These are phyloP conservation scores for Microstegium vimineum DNA, from an alignment of 176 grass and related monocot species.

Conservation along the genomic window DNA sequence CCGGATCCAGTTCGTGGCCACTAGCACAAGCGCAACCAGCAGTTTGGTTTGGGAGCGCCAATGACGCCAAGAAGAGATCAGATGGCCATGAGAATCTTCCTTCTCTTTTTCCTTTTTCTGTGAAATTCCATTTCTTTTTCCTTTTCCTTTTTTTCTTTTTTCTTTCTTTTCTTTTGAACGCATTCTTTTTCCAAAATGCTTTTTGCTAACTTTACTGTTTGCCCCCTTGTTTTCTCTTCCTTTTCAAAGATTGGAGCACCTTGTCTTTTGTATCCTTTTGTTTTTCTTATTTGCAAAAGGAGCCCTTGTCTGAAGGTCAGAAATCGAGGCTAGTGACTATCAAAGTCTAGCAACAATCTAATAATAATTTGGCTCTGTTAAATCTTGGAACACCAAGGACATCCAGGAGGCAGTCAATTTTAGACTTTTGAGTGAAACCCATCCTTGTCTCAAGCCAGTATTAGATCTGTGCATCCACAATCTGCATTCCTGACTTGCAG, in stretches of 20 bases:
- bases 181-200: neutral
- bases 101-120: too few relatives aligned
- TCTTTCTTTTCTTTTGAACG: neutral
- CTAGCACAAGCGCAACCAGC: too few relatives aligned
- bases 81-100: too few relatives aligned
- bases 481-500: neutral
- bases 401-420: neutral
- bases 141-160: neutral
- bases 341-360: neutral
- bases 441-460: neutral
- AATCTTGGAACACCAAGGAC: neutral
- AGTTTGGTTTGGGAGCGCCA: too few relatives aligned
- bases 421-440: neutral
- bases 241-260: too few relatives aligned
- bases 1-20: too few relatives aligned
- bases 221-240: neutral
- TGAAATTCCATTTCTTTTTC: too few relatives aligned
- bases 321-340: too few relatives aligned
- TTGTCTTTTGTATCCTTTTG: too few relatives aligned
- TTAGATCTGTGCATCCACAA: neutral
- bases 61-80: too few relatives aligned
- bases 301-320: too few relatives aligned
- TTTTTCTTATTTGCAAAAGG: too few relatives aligned
- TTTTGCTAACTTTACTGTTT: neutral
- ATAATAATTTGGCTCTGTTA: neutral